Evolutionary conservation across 1,284 basidiomycete species (phyloP), one percentile per base, ranked within the genome.

Genomic region (Sporisorium sorghi): DNA sequence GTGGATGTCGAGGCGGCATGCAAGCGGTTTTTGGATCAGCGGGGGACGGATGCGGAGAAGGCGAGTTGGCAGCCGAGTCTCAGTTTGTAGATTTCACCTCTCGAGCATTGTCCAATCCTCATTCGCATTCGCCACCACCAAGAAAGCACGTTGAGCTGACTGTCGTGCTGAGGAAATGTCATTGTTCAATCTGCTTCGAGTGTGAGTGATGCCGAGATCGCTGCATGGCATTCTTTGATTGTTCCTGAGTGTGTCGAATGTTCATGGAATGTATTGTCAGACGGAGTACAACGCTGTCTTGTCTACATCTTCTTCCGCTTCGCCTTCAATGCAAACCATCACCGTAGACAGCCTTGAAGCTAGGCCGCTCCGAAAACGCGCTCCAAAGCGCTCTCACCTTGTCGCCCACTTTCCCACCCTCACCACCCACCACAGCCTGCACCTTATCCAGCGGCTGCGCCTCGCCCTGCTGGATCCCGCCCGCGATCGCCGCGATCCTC

Each of bases 1-100:
- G 72, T 64, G 1, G 83, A 84, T 51, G 79, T 84, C 10, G 80
- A 83, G 64, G 82, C 82, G 0, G 74, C 73, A 2, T 83, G 79
- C 39, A 54, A 30, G 9, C 28, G 50, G 14, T 62, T 39, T 14
- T 32, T 74, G 28, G 62, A 74, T 12, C 24, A 24, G 12, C n/a
- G 53, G n/a, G 49, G 60, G 6, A 55, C 62, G 2, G 17, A 39
- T 2, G 21, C 15, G 3, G 17, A 46, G 14, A 37, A 15, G 11
- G 42, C 35, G 0, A 19, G 10, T 0, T 64, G 46, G 26, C 60
- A 64, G 40, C 67, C 66, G 2, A 21, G 37, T 32, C 19, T 59
- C 33, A 19, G 10, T 2, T 59, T 52, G 40, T 65, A 40, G 39
- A 10, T n/a, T 37, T 14, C 11, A 12, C 12, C 11, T 35, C 12